Evolutionary conservation across 2,329 filamentous ascomycete species (phyloP), one percentile per base, ranked within the genome.

Genomic region (Colletotrichum truncatum): DNA sequence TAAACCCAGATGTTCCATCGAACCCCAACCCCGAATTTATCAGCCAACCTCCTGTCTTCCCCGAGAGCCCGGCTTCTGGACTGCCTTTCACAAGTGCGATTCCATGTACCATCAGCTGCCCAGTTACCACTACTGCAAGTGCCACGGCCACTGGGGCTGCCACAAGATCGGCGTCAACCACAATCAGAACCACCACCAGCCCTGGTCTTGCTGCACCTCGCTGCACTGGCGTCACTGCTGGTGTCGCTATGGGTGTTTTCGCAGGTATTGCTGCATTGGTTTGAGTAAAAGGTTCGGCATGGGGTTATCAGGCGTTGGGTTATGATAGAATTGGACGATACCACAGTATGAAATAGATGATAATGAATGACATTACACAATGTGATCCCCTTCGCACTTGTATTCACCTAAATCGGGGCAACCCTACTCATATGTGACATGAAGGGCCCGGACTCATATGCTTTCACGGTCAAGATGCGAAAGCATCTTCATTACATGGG

Each of bases 41-140:
- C 23, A 77, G 74, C 4, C 77, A 81, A 38, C 68, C 71, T 10
- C 76, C 81, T 5, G 78, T 73, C 0, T 78, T 75, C 51, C 48
- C 68, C 14, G 64, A 54, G 39, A 67, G 64, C 46, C 67, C 69
- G 5, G 66, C 58, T 1, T 69, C 72, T 1, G 70, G 66, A 14
- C 72, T 75, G 6, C 76, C 76, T 1, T 84, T 83, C 67, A 80
- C 80, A 0, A 77, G 74, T 0, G 77, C 75, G 6, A 75, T 84
- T 49, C 81, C 82, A 0, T 84, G 81, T 59, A 80, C 78, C 0
- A 69, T 67, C 6, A 69, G 75, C 56, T 84, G 81, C 39, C 76
- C 79, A 1, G 75, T 74, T n/a, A 73, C 75, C 3, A 75, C 72
- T 3, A 73, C 72, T 3, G 25, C 26, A 4, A 68, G 66, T n/a